Base-by-base conservation (phyloP, 108 stramenopile species). In the Nitzschia palea region DNA sequence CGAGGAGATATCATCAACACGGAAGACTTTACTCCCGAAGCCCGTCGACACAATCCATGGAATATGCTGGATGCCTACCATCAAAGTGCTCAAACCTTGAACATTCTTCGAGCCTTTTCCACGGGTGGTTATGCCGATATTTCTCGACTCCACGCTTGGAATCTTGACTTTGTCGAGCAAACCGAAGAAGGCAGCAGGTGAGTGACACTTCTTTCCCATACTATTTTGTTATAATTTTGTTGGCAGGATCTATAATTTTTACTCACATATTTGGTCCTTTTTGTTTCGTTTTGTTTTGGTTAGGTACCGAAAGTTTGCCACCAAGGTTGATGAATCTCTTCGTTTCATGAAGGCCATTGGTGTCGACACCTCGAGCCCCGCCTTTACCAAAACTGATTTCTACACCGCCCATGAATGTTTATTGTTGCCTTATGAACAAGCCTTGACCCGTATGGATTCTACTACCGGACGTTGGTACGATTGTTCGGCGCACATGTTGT, bases 271-370 rank as follows among this genome's bases (percentile, higher is more conserved):
- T 51, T 51, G 17, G 23, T 17, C 6, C 6, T n/a, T n/a, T n/a
- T n/a, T n/a, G n/a, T n/a, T n/a, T n/a, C 18, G 55, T 40, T 29
- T 32, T 29, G 18, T 26, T 32, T 25, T 4, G 36, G 44, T 44
- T 44, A 79, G 84, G 69, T 96, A 93, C 84, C 94, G 97, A 33
- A 81, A 89, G 55, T 85, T 95, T 58, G 95, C 95, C 34, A 71
- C 82, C 68, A 96, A 96, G 82, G 94, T 98, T 51, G 94, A 95
- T 56, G 93, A 94, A 73, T 86, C 89, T 27, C 81, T 98, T 25
- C 93, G 94, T 67, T 98, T 96, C 87, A 97, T 98, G 93, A 91
- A 94, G 80, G 97, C 97, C 30, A 95, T 96, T 73, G 98, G 98
- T 34, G 86, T 98, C 51, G 94, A 97, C 67, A 97, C 96, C 29